These are phyloP conservation scores for Pulveroboletus sp. DNA, from an alignment of 768 basidiomycete genomes.

Conservation along the genomic window DNA sequence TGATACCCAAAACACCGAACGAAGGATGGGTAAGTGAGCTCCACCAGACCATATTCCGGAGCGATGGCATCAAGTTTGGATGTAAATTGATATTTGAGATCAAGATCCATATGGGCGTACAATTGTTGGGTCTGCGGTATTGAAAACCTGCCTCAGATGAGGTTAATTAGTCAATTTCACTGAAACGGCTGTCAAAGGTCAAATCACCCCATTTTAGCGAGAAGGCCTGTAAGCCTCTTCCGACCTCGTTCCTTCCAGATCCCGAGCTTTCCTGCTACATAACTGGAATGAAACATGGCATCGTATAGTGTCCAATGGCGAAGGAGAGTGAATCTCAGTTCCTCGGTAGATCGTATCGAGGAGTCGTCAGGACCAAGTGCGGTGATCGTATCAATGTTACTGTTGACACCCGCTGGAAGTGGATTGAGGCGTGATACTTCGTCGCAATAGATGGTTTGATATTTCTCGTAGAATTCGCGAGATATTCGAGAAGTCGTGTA, in stretches of 20 bases:
- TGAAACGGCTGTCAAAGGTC: conserved; percentile 1
- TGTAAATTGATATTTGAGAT: conserved; percentile 78
- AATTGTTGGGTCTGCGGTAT: conserved; percentile 92
- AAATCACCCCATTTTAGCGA: conserved; percentile 97
- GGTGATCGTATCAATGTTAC: conserved; percentile 41
- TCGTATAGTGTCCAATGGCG: conserved; percentile 99
- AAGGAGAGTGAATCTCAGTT: conserved; percentile 91
- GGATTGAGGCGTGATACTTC: conserved; percentile 93
- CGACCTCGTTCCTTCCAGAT: conserved; percentile 96
- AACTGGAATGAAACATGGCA: conserved; percentile 96
- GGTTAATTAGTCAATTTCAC: conserved; percentile 4
- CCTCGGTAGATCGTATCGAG: conserved; percentile 79
- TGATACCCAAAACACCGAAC: conserved; percentile 89
- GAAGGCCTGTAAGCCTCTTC: conserved; percentile 82
- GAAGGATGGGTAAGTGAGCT: conserved; percentile 92
- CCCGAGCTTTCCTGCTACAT: conserved; percentile 91
- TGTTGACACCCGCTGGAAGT: conserved; percentile 37
- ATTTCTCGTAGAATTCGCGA: conserved; percentile 78
- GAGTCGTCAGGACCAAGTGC: conserved; percentile 79
- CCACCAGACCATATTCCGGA: conserved; percentile 92
- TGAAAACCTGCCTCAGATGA: conserved; percentile 68
- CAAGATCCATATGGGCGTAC: conserved; percentile 95
- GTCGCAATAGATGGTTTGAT: conserved; percentile 78
- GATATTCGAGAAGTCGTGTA: conserved; percentile 88
- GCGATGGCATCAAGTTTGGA: conserved; percentile 85